Percentiles rank a stretch among this genome's conserved stretches.
These are phyloP conservation scores for Stenogyne calaminthoides DNA, from an alignment of 305 asterid species.

Conservation along the genomic window DNA sequence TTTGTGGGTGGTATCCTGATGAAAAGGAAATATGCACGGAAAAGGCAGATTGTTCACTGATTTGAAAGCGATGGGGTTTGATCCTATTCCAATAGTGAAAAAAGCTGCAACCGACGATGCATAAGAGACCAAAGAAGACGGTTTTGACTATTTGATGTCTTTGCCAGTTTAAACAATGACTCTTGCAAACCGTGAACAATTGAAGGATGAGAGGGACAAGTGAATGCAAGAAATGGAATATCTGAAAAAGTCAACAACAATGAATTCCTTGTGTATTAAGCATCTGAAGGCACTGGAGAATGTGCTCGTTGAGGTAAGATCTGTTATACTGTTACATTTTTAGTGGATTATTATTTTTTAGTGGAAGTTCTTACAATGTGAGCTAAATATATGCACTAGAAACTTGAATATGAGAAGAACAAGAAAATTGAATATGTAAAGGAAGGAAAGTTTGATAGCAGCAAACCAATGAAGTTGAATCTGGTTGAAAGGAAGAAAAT, in stretches of 20 bases:
- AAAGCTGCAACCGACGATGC: constrained; percentile 47
- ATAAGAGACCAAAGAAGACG: constrained; percentile 66
- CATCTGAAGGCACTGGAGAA: constrained; percentile 80
- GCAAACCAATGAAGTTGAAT: no score
- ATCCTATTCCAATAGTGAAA: constrained; percentile 80
- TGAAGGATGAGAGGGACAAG: constrained; percentile 71
- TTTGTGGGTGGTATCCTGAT: constrained; percentile 69
- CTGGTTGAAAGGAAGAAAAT: no score
- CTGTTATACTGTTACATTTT: not conserved
- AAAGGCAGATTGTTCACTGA: constrained; percentile 73
- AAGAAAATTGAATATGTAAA: no score
- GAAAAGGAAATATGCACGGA: constrained; percentile 77
- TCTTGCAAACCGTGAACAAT: constrained; percentile 69
- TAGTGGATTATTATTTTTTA: no score
- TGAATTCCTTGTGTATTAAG: constrained; percentile 65
- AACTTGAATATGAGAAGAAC: no score
- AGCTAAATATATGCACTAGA: no score
- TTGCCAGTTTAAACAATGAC: constrained; percentile 87
- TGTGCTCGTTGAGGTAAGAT: constrained; percentile 62
- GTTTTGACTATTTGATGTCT: constrained; percentile 82
- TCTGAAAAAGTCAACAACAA: constrained; percentile 62
- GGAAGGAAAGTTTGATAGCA: no score
- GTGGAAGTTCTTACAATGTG: no score
- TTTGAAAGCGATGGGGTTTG: constrained; percentile 80
- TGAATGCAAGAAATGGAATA: constrained; percentile 61